Evolutionary conservation across 2,329 filamentous ascomycete genomes (phyloP), one percentile per base, ranked within the genome.

Genomic region (Penicillium aurantiogriseum): DNA sequence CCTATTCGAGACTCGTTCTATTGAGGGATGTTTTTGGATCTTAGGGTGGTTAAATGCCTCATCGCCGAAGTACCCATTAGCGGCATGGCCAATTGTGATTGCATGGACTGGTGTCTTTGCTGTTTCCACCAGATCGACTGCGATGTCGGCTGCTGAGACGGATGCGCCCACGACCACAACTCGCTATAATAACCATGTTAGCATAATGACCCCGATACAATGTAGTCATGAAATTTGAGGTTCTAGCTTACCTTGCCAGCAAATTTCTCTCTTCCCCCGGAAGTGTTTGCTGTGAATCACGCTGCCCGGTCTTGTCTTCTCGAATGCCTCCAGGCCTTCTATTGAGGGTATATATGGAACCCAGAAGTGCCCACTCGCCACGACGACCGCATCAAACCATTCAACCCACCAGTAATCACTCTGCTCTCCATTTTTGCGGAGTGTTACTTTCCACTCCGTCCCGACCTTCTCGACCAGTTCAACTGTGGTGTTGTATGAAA

Each of bases 291-390:
- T 48, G 33, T 48, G 46, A 48, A 48, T 17, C 35, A 38, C 46
- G 4, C 46, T 48, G 5, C 46, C 46, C 3, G 46, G 46, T 48
- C 46, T 48, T 9, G 46, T 25, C 15, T 48, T 48, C 33, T 48
- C 46, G 2, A 48, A 36, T 1, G 19, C 33, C 21, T 48, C 46
- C 9, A 48, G 6, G 19, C 46, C 46, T 36, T 48, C 46, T n/a
- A 48, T 36, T 27, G 33, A 17, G 15, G 46, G 46, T 36, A 48
- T 36, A 35, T 48, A 48, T n/a, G 46, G 46, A 4, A 48, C 31
- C 46, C 46, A 48, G 46, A 48, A 48, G 46, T 48, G 46, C 5
- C 46, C 46, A n/a, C 46, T 48, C 15, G 46, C 46, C 33, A 48
- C 46, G 10, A 48, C 15, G 3, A 48, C 46, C 21, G 46, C 46